These are phyloP conservation scores for Cyathus striatus DNA, from an alignment of 768 basidiomycete species.

Conservation along the genomic window DNA sequence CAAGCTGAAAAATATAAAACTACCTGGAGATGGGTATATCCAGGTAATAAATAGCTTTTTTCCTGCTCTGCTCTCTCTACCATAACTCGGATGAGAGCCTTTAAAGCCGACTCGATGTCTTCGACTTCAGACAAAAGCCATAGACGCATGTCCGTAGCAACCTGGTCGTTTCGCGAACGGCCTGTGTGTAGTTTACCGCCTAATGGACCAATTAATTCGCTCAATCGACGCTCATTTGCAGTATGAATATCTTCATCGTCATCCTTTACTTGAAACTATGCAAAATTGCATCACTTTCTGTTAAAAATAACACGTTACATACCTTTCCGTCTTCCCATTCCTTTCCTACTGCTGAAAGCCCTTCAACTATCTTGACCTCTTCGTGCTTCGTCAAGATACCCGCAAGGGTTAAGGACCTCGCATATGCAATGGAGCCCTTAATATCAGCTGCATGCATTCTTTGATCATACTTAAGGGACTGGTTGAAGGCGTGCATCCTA, in stretches of 20 bases:
- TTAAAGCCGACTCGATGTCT: conserved; percentile 62
- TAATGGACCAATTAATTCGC: conserved; percentile 86
- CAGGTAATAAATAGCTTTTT: conserved; percentile 85
- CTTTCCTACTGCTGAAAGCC: conserved; percentile 66
- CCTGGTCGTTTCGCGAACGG: conserved; percentile 95
- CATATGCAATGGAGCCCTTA: conserved; percentile 91
- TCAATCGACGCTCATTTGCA: conserved; percentile 92
- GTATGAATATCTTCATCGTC: conserved; percentile 99
- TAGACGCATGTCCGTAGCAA: conserved; percentile 95
- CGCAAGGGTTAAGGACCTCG: conserved; percentile 76
- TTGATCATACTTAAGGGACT: conserved; percentile 91
- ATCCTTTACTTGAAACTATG: conserved; percentile 68
- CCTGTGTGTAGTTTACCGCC: conserved; percentile 98
- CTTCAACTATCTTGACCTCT: conserved; percentile 63
- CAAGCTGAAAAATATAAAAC: conserved; percentile 7
- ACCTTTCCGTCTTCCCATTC: conserved; percentile 86
- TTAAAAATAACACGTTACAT: conserved; percentile 16
- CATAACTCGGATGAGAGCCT: conserved; percentile 81
- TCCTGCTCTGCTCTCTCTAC: conserved; percentile 92
- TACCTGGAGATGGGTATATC: conserved; percentile 97
- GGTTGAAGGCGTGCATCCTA: conserved; percentile 98
- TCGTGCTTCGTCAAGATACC: conserved; percentile 82
- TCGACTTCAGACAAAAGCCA: conserved; percentile 85
- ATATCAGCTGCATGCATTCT: conserved; percentile 93
- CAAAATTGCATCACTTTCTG: not conserved